phyloP scores from a whole-genome alignment of 2,329 filamentous ascomycete genomes.

The Neurospora crassa region DNA sequence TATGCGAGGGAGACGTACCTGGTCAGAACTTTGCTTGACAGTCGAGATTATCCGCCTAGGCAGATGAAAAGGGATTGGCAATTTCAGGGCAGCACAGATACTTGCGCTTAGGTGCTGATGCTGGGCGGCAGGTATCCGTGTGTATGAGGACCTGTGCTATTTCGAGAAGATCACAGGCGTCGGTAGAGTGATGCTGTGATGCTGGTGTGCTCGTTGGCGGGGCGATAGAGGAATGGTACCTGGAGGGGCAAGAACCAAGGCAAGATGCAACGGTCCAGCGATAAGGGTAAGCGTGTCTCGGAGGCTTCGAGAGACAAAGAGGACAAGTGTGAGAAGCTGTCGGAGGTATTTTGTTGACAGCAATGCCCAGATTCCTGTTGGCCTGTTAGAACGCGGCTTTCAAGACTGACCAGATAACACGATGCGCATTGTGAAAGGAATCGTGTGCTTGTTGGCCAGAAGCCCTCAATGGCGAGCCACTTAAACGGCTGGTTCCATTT shows the following conservation, averaged over 20 bases:
- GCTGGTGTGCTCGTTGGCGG: neutral
- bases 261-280: neutral
- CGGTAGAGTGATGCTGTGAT: neutral
- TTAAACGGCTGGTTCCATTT: neutral
- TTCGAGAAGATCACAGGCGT: neutral
- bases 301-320: neutral
- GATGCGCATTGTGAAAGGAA: neutral
- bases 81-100: neutral
- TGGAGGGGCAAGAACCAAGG: neutral
- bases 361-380: neutral
- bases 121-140: neutral
- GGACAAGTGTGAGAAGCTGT: neutral
- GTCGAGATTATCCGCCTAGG: constrained; percentile 1
- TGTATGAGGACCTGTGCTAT: neutral
- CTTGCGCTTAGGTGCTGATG: neutral
- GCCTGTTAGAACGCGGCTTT: neutral
- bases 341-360: neutral
- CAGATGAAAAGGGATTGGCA: neutral
- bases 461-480: neutral
- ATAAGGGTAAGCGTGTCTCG: neutral
- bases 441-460: neutral
- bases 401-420: neutral
- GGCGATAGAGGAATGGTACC: neutral
- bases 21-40: neutral
- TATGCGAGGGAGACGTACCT: constrained; percentile 8